These are phyloP conservation scores for Phalaenopsis aphrodite DNA, from an alignment of 106 monocot genomes.

Conservation along the genomic window DNA sequence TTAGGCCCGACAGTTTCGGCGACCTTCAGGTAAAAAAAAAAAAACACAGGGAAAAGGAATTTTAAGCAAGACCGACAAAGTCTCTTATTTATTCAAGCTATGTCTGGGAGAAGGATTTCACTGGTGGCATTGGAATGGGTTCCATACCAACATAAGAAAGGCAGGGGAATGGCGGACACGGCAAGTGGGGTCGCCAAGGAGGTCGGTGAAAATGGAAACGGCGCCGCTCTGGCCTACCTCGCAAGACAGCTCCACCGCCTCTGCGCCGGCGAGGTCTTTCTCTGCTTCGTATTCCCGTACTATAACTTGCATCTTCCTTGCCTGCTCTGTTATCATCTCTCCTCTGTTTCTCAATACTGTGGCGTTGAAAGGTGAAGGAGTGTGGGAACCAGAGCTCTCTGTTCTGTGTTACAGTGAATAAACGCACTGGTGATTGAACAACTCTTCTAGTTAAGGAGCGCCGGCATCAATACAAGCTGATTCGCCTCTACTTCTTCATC, in stretches of 20 bases:
- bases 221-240: conserved; percentile 51
- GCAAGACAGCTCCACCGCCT: conserved; percentile 55
- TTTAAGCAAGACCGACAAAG: neutral
- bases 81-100: neutral
- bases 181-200: conserved; percentile 40
- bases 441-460: neutral
- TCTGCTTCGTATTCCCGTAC: conserved; percentile 40
- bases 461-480: neutral
- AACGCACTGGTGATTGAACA: neutral
- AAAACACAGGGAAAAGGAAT: neutral
- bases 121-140: neutral
- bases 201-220: conserved; percentile 30
- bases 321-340: conserved; percentile 5
- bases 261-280: conserved; percentile 40
- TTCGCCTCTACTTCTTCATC: neutral
- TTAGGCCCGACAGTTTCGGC: conserved; percentile 37
- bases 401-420: no score
- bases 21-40: conserved; percentile 15
- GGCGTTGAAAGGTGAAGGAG: neutral
- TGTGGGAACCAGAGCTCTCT: no score
- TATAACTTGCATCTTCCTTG: neutral
- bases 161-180: conserved; percentile 35
- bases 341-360: neutral
- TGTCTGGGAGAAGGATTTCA: neutral
- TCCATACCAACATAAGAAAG: conserved; percentile 31